Percentiles rank a stretch among this genome's conserved stretches.
Conservation (phyloP, 306 rosid genomes). For the Ormosia emarginata region DNA sequence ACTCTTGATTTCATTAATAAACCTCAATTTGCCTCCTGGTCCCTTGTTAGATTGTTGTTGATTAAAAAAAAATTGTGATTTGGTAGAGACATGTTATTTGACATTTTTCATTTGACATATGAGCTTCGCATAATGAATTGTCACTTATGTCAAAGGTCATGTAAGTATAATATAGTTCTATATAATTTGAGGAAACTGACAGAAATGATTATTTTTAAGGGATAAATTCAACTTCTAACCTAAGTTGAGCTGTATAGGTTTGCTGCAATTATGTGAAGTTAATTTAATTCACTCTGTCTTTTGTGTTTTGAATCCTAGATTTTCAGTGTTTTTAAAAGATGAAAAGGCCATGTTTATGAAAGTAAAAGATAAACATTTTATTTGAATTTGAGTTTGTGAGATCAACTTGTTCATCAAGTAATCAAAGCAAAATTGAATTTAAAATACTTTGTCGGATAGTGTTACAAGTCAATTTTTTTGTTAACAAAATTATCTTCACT, state of each 20-base stretch:
- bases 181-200: too few relatives aligned
- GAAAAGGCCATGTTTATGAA: neutral
- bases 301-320: neutral
- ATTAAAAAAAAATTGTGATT: neutral
- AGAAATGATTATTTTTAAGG: neutral
- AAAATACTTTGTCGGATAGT: too few relatives aligned
- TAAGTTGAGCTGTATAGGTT: neutral
- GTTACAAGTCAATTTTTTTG: too few relatives aligned
- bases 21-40: neutral
- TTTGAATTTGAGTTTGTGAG: too few relatives aligned
- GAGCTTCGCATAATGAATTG: neutral
- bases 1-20: neutral
- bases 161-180: too few relatives aligned
- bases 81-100: neutral
- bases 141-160: neutral
- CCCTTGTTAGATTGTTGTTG: conserved; percentile 14
- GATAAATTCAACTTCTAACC: neutral
- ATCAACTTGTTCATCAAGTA: too few relatives aligned
- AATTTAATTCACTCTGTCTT: neutral
- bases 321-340: neutral
- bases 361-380: too few relatives aligned
- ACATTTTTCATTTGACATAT: neutral
- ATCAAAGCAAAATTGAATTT: too few relatives aligned
- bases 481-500: too few relatives aligned
- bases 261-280: neutral